These are phyloP conservation scores for Didymella pinodella DNA, from an alignment of 2,329 filamentous ascomycete genomes.

Conservation along the genomic window DNA sequence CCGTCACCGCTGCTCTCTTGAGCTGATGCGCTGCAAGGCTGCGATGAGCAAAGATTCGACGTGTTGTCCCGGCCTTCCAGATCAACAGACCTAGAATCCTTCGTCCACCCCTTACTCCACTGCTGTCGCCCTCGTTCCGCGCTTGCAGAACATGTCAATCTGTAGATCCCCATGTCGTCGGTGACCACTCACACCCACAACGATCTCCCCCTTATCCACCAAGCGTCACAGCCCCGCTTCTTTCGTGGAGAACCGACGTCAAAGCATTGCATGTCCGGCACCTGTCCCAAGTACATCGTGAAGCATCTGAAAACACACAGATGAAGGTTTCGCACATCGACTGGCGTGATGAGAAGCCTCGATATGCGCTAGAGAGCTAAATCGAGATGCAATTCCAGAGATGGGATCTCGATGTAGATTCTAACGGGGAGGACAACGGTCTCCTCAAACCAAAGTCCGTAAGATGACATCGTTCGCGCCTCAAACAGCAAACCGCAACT, in stretches of 20 bases:
- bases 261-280: constrained; percentile 16
- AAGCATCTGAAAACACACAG: constrained; percentile 11
- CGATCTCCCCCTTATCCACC: constrained; percentile 1
- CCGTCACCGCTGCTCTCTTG: neutral
- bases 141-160: constrained; percentile 24
- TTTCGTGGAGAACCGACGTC: constrained; percentile 23
- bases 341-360: neutral
- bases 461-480: neutral
- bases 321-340: constrained; percentile 2
- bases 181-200: constrained; percentile 10
- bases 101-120: constrained; percentile 10
- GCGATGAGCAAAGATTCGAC: neutral
- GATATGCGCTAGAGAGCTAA: too few relatives aligned
- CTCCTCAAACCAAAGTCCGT: neutral
- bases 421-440: neutral
- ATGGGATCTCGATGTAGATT: neutral
- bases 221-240: constrained; percentile 19
- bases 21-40: constrained; percentile 1
- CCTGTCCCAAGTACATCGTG: constrained; percentile 10
- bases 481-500: neutral
- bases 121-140: constrained; percentile 12
- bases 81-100: constrained; percentile 14
- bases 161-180: constrained; percentile 24
- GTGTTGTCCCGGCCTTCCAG: constrained; percentile 7
- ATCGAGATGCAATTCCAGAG: neutral